Evolutionary conservation across 106 monocot species (phyloP).

Genomic region (Narthecium ossifragum): DNA sequence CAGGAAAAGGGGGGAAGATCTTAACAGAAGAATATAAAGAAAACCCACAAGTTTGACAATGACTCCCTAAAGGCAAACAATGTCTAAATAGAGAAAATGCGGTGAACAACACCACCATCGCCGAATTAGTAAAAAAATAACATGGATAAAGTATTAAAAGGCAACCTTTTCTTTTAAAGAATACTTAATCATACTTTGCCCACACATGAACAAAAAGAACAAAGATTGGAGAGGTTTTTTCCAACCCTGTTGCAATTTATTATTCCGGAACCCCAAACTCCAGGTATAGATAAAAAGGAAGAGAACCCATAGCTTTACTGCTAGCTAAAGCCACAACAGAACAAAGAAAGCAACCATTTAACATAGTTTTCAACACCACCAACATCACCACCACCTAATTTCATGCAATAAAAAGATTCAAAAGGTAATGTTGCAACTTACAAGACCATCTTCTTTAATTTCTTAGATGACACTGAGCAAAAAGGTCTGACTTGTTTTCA

Average conservation of each 20-base stretch:
- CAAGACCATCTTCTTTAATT: no score
- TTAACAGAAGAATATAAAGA: no score
- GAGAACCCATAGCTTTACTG: not conserved
- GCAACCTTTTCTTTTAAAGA: no score
- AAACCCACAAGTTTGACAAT: no score
- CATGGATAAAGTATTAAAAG: not conserved
- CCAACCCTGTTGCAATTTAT: not conserved
- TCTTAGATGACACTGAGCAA: not conserved
- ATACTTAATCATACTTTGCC: no score
- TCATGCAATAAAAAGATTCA: not conserved
- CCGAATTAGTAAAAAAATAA: not conserved
- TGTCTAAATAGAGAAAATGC: no score
- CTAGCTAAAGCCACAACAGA: not conserved
- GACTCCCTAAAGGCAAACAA: no score
- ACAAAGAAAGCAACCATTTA: not conserved
- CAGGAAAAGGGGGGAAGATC: no score
- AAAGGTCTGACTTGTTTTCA: not conserved
- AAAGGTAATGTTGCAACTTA: no score
- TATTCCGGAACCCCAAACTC: not conserved
- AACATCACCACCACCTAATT: no score
- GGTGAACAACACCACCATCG: not conserved
- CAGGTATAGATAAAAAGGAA: not conserved
- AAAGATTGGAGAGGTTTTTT: not conserved
- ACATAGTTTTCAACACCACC: no score
- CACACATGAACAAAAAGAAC: not conserved